These are phyloP conservation scores for Pseudogymnoascus sp. DNA, from an alignment of 2,329 filamentous ascomycete species.

Conservation along the genomic window DNA sequence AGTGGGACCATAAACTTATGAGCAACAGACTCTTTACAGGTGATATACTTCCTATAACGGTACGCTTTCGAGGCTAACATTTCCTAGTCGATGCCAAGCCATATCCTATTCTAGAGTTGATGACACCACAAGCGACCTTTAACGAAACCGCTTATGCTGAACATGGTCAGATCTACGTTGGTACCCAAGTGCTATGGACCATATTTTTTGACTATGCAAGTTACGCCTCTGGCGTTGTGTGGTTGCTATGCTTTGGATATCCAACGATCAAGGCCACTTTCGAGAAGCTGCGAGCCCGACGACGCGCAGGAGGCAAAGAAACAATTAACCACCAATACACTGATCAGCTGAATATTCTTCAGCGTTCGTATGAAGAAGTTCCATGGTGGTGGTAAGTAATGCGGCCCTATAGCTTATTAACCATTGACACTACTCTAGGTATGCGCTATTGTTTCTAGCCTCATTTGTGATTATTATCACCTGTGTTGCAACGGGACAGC, in stretches of 20 bases:
- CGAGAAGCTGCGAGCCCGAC: slow-evolving; percentile 35
- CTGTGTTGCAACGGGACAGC: slow-evolving; percentile 41
- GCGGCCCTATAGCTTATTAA: background rate
- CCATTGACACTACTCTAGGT: background rate
- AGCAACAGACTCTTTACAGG: slow-evolving; percentile 46
- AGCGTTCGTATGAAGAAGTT: slow-evolving; percentile 49
- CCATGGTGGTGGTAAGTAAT: slow-evolving; percentile 48
- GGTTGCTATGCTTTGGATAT: slow-evolving; percentile 50
- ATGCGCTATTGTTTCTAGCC: slow-evolving; percentile 37
- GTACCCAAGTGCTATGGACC: slow-evolving; percentile 48
- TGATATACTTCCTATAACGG: slow-evolving; percentile 31
- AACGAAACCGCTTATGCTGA: slow-evolving; percentile 37
- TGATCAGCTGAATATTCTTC: slow-evolving; percentile 51
- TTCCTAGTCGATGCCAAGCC: background rate
- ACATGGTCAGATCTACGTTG: slow-evolving; percentile 48
- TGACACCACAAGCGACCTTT: slow-evolving; percentile 28
- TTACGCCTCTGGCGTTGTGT: slow-evolving; percentile 49
- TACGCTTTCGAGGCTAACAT: slow-evolving; percentile 30
- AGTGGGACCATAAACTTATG: slow-evolving; percentile 47
- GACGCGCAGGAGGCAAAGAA: slow-evolving; percentile 23
- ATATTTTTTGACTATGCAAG: slow-evolving; percentile 56
- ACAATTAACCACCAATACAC: slow-evolving; percentile 47
- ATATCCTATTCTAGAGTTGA: slow-evolving; percentile 30
- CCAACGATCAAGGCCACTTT: slow-evolving; percentile 39
- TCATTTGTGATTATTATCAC: slow-evolving; percentile 44